A percentile compares a stretch with the other conserved stretches of the same genome.
These are phyloP conservation scores for Styphnolobium japonicum DNA, from an alignment of 306 rosid genomes.

Conservation along the genomic window DNA sequence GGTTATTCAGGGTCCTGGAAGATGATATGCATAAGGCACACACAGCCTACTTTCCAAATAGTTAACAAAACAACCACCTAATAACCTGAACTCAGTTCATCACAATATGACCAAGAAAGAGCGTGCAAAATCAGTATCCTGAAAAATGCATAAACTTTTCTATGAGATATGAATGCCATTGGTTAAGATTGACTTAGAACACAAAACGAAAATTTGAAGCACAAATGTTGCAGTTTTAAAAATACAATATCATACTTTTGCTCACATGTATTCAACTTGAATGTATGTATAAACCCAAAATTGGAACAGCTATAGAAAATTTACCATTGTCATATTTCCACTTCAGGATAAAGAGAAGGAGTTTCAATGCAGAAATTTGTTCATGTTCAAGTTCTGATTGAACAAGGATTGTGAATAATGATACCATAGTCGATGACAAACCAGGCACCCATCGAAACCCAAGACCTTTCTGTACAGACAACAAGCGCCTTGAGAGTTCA, in stretches of 20 bases:
- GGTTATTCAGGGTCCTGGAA: not conserved
- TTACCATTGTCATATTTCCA: conserved; percentile 81
- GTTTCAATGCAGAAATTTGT: conserved; percentile 67
- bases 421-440: conserved; percentile 49
- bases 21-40: conserved; percentile 13
- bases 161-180: not conserved
- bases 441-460: conserved; percentile 64
- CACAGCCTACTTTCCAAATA: not conserved
- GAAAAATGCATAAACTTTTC: not conserved
- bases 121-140: conserved; percentile 9
- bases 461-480: conserved; percentile 69
- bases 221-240: not conserved
- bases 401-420: conserved; percentile 58
- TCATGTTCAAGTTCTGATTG: conserved; percentile 87
- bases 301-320: conserved; percentile 18
- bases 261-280: conserved; percentile 14
- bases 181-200: not conserved
- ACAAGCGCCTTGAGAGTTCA: conserved; percentile 63
- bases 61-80: conserved; percentile 5
- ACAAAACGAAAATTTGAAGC: not conserved
- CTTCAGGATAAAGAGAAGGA: conserved; percentile 56
- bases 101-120: not conserved
- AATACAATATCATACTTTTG: not conserved
- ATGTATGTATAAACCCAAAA: conserved; percentile 6
- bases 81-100: not conserved